These are phyloP conservation scores for Sordariomycetes sp. DNA, from an alignment of 2,329 filamentous ascomycete species.

Conservation along the genomic window DNA sequence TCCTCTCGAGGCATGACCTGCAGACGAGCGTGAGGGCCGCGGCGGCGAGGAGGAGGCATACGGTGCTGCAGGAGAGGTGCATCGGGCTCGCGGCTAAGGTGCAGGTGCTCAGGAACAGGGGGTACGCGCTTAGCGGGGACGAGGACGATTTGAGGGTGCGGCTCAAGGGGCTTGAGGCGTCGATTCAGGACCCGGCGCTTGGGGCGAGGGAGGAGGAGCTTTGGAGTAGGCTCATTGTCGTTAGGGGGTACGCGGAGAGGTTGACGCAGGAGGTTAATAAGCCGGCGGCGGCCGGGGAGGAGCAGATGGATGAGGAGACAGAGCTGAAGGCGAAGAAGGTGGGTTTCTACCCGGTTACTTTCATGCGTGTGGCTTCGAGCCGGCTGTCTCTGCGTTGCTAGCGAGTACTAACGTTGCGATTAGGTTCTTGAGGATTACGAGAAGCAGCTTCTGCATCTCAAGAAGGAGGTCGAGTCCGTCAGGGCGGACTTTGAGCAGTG, in stretches of 20 bases:
- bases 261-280: slow-evolving; percentile 64
- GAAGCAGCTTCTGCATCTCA: slow-evolving; percentile 64
- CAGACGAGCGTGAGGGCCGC: slow-evolving; percentile 61
- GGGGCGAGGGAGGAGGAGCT: slow-evolving; percentile 70
- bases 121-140: slow-evolving; percentile 66
- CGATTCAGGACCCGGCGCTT: slow-evolving; percentile 61
- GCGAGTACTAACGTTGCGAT: background rate
- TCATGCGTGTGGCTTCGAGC: background rate
- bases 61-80: slow-evolving; percentile 58
- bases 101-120: slow-evolving; percentile 67
- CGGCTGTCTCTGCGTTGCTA: background rate
- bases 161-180: slow-evolving; percentile 53
- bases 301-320: slow-evolving; percentile 54
- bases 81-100: slow-evolving; percentile 65
- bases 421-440: slow-evolving; percentile 73
- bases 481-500: slow-evolving; percentile 43
- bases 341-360: slow-evolving; percentile 13
- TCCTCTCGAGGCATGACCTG: slow-evolving; percentile 66
- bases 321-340: slow-evolving; percentile 66
- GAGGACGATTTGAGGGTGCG: slow-evolving; percentile 69
- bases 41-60: slow-evolving; percentile 60
- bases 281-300: slow-evolving; percentile 40
- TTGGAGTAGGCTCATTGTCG: slow-evolving; percentile 67
- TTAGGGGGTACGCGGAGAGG: slow-evolving; percentile 59
- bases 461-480: slow-evolving; percentile 54